phyloP scores from a whole-genome alignment of 1,284 basidiomycete genomes.

The Heterobasidion parviporum region DNA sequence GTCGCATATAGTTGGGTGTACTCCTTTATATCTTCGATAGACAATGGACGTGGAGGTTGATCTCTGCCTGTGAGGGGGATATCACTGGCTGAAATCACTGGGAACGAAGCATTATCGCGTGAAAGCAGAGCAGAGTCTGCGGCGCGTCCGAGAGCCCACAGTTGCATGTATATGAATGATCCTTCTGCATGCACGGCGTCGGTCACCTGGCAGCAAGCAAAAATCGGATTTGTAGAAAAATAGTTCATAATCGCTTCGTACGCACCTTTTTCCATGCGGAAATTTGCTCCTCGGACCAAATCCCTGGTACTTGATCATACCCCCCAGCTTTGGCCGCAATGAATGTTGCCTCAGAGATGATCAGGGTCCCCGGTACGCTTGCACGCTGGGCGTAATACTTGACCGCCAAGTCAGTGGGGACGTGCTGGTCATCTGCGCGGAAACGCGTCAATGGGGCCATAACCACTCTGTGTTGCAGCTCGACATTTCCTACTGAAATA shows the following conservation, averaged over 20 bases:
- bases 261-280: constrained; percentile 36
- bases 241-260: neutral
- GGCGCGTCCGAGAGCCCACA: constrained; percentile 38
- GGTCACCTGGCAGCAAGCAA: constrained; percentile 13
- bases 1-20: constrained; percentile 27
- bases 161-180: constrained; percentile 34
- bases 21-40: constrained; percentile 30
- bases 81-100: constrained; percentile 27
- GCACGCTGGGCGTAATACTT: constrained; percentile 42
- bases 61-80: constrained; percentile 28
- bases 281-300: constrained; percentile 37
- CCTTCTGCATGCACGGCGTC: constrained; percentile 24
- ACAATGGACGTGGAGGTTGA: constrained; percentile 17
- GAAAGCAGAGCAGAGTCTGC: constrained; percentile 23
- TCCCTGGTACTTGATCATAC: constrained; percentile 28
- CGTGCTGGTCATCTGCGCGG: constrained; percentile 22
- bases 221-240: neutral
- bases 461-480: constrained; percentile 34
- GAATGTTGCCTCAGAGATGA: constrained; percentile 40
- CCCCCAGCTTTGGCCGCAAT: constrained; percentile 31
- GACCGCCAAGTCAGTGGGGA: constrained; percentile 21
- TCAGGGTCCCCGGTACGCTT: constrained; percentile 31
- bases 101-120: constrained; percentile 14
- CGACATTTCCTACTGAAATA: constrained; percentile 28
- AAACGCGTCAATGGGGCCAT: constrained; percentile 38